Evolutionary conservation across 2,329 filamentous ascomycete species (phyloP).

Genomic region (Aspergillus ochraceus): DNA sequence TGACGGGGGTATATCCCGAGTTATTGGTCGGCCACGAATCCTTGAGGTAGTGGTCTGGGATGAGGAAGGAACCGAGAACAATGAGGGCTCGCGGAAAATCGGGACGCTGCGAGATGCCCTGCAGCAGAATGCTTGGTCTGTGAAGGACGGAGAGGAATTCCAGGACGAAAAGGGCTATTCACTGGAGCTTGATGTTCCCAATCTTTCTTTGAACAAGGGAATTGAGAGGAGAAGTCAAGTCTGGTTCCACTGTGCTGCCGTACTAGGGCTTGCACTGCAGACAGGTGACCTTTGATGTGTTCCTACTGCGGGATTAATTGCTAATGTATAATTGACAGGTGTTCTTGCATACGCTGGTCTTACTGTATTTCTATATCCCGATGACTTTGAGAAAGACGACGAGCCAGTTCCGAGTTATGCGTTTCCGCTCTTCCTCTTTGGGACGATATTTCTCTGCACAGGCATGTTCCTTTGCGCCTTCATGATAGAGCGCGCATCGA

Average conservation of each 20-base stretch:
- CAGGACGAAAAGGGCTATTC: conserved; percentile 12
- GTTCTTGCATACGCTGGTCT: conserved; percentile 29
- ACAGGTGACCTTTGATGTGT: conserved; percentile 20
- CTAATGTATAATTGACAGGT: conserved; percentile 14
- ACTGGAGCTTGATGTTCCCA: conserved; percentile 33
- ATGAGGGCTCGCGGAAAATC: conserved; percentile 17
- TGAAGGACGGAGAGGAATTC: conserved; percentile 4
- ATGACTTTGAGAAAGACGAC: conserved; percentile 26
- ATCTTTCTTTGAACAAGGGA: conserved; percentile 38
- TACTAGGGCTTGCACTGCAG: conserved; percentile 29
- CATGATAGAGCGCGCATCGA: conserved; percentile 35
- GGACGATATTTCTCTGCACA: conserved; percentile 31
- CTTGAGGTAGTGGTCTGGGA: conserved; percentile 44
- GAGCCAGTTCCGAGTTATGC: conserved; percentile 29
- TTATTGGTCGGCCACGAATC: conserved; percentile 35
- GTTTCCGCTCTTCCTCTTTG: conserved; percentile 34
- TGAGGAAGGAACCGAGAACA: conserved; percentile 38
- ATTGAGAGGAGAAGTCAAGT: conserved; percentile 27
- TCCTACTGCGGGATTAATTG: background rate
- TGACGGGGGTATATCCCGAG: conserved; percentile 38
- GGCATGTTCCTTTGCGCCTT: conserved; percentile 38
- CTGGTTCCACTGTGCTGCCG: conserved; percentile 33
- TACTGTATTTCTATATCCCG: conserved; percentile 30
- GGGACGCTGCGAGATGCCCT: conserved; percentile 31
- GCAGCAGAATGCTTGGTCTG: conserved; percentile 22